Evolutionary conservation across 2,329 filamentous ascomycete genomes (phyloP).

Genomic region (Cytospora chrysosperma): DNA sequence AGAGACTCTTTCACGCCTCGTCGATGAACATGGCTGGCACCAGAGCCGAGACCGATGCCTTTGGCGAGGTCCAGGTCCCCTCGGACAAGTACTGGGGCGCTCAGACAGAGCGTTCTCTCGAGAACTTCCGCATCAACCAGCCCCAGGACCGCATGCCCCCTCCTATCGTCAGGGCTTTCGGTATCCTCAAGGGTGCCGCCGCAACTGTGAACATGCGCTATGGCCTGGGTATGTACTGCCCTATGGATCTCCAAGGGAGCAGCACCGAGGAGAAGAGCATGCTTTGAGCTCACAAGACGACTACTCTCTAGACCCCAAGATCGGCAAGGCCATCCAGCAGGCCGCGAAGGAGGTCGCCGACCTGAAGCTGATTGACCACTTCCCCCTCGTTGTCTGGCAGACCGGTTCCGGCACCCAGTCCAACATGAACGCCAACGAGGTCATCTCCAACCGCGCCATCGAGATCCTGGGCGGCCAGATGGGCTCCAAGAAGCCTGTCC

Average conservation of each 20-base stretch:
- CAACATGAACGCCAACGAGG: conserved; percentile 99
- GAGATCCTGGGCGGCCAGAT: conserved; percentile 92
- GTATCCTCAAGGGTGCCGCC: conserved; percentile 94
- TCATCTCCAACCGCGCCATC: conserved; percentile 98
- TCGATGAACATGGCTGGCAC: conserved; percentile 54
- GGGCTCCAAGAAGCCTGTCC: conserved; percentile 97
- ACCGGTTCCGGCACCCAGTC: conserved; percentile 98
- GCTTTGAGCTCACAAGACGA: conserved; percentile 4
- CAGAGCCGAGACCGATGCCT: conserved; percentile 93
- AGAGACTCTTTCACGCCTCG: conserved; percentile 45
- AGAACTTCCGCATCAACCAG: conserved; percentile 99
- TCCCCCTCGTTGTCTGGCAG: conserved; percentile 98
- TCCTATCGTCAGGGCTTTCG: conserved; percentile 88
- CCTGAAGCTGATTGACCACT: conserved; percentile 93
- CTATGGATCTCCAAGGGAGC: neutral
- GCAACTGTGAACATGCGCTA: conserved; percentile 94
- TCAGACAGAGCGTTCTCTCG: conserved; percentile 91
- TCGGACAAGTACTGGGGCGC: conserved; percentile 98
- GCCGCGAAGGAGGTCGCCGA: conserved; percentile 90
- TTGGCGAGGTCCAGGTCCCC: conserved; percentile 91
- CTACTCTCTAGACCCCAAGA: conserved; percentile 67
- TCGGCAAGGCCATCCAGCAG: conserved; percentile 91
- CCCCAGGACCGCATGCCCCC: conserved; percentile 98
- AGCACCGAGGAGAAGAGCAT: neutral
- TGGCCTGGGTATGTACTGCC: conserved; percentile 67